phyloP scores from a whole-genome alignment of 139 green algal genomes.

The Chloropicon primus region DNA sequence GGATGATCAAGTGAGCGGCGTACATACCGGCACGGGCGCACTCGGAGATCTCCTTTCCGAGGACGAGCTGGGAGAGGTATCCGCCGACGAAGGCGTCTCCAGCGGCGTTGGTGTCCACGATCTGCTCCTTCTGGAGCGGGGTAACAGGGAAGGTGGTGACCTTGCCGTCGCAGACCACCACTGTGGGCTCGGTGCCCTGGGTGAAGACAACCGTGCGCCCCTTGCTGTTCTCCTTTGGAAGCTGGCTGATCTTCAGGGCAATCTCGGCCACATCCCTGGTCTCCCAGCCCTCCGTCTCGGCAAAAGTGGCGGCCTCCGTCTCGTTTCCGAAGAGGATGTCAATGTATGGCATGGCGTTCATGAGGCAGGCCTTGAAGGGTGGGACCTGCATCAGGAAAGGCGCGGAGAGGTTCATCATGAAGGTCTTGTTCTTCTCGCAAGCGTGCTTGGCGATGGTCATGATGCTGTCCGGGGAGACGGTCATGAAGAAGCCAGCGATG shows the following conservation, averaged over 20 bases:
- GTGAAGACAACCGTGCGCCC: conserved; percentile 86
- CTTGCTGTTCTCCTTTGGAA: conserved; percentile 68
- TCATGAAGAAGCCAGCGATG: conserved; percentile 97
- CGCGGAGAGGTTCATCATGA: conserved; percentile 83
- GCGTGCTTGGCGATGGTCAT: conserved; percentile 65
- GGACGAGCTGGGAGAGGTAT: conserved; percentile 89
- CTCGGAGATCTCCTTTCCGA: conserved; percentile 65
- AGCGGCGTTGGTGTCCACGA: conserved; percentile 97
- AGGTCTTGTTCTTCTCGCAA: conserved; percentile 70
- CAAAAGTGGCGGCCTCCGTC: conserved; percentile 82
- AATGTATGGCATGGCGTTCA: conserved; percentile 69
- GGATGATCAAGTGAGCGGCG: conserved; percentile 84
- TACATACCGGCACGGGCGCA: conserved; percentile 81
- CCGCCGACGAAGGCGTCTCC: conserved; percentile 84
- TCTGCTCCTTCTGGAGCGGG: conserved; percentile 54
- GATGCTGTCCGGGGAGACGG: conserved; percentile 79
- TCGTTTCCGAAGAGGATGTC: conserved; percentile 98
- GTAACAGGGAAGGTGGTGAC: conserved; percentile 43
- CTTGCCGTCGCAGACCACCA: conserved; percentile 63
- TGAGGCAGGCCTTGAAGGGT: conserved; percentile 21
- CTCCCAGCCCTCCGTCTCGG: conserved; percentile 79
- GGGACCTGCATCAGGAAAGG: conserved; percentile 86
- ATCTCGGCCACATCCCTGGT: conserved; percentile 70
- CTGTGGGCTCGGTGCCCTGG: conserved; percentile 69
- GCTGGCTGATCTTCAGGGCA: conserved; percentile 55